Evolutionary conservation across 768 basidiomycete species (phyloP), one percentile per base, ranked within the genome.

Genomic region (Auricularia cornea): DNA sequence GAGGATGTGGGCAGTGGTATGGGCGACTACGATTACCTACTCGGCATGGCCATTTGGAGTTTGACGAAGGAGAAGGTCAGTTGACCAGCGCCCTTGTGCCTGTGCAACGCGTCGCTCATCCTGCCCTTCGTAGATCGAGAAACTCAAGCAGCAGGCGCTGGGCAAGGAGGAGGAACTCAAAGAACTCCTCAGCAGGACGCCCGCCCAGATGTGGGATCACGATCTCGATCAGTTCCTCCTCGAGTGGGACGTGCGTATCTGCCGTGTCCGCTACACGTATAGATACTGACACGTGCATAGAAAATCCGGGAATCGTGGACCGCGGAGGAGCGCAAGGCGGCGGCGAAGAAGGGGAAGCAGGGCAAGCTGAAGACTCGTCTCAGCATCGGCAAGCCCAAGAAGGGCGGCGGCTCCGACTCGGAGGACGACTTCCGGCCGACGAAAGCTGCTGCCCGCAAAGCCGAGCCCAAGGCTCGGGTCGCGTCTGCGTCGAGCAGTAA

Each of bases 21-120:
- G n/a, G 56, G 32, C 31, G 95, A 98, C 75, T 99, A 81, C 71
- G 95, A 99, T 72, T 98, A 99, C 75, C 76, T 99, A 60, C 78
- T 99, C 64, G 86, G 92, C 18, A 98, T 99, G 96, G 78, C 93
- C 1, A 96, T 99, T 70, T 94, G 85, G 81, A 96, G 89, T 76
- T 78, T 99, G 79, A 99, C 96, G 0, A 87, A 83, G 69, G 96
- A 98, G 76, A 95, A 89, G 85, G 92, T 90, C 52, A 12, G 72
- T 64, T 16, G 16, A n/a, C n/a, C n/a, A n/a, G 16, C 32, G 26
- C 20, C 51, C 33, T 6, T 3, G 26, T 41, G 1, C 35, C 54
- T 12, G 23, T 40, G 26, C 5, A 52, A 20, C 38, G 35, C 59
- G 12, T 30, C 35, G n/a, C 44, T 52, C 23, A 51, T n/a, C n/a